Evolutionary conservation across 768 basidiomycete genomes (phyloP).

Genomic region (Amylocystis lapponica): DNA sequence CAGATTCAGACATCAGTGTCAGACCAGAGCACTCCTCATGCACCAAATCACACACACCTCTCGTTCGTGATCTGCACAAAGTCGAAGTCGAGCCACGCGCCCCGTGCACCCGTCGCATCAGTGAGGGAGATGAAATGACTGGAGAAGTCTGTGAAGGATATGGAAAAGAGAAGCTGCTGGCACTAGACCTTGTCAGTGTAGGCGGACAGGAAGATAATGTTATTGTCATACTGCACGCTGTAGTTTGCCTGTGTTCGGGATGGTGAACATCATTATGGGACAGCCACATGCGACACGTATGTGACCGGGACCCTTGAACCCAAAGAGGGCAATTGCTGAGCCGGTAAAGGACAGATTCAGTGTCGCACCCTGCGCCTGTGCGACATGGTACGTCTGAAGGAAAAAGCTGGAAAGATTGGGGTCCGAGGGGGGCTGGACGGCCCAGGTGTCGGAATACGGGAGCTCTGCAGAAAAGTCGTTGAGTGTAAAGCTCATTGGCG

Average conservation of each 20-base stretch:
- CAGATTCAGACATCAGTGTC: too few relatives aligned
- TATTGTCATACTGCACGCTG: slow-evolving; percentile 19
- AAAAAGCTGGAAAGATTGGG: slow-evolving; percentile 17
- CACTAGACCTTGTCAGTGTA: slow-evolving; percentile 10
- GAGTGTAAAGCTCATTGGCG: slow-evolving; percentile 27
- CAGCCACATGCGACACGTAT: slow-evolving; percentile 9
- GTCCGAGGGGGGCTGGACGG: slow-evolving; percentile 15
- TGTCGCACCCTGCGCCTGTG: slow-evolving; percentile 17
- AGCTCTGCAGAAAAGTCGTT: slow-evolving; percentile 23
- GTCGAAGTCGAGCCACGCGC: slow-evolving; percentile 25
- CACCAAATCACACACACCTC: slow-evolving; percentile 5
- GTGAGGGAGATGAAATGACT: slow-evolving; percentile 18
- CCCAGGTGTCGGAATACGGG: slow-evolving; percentile 20
- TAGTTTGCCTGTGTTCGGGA: slow-evolving; percentile 13
- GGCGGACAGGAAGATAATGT: slow-evolving; percentile 16
- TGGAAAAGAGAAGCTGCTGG: slow-evolving; percentile 22
- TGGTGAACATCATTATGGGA: not conserved
- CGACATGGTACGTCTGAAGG: slow-evolving; percentile 22
- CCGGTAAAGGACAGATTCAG: slow-evolving; percentile 18
- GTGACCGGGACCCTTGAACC: slow-evolving; percentile 24
- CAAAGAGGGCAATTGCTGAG: slow-evolving; percentile 19
- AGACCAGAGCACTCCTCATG: too few relatives aligned
- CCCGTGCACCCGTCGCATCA: slow-evolving; percentile 5
- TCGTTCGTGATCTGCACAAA: slow-evolving; percentile 18
- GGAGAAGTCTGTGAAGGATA: slow-evolving; percentile 3